These are phyloP conservation scores for Wallacemonas sp. DNA, from an alignment of 208 protist genomes.

Conservation along the genomic window DNA sequence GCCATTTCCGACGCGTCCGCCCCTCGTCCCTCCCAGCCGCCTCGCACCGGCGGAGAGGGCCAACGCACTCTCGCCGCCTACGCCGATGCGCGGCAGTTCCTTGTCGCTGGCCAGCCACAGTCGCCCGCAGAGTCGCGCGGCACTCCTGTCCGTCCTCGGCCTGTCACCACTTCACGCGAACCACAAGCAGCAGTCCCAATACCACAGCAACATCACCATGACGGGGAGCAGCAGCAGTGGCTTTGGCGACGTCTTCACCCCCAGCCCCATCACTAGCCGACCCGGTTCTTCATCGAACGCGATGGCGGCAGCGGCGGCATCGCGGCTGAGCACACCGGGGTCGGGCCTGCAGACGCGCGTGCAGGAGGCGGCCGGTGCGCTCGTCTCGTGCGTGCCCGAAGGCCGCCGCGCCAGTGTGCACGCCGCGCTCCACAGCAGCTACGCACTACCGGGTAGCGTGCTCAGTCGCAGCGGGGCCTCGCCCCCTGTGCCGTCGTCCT, in stretches of 20 bases:
- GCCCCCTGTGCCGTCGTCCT: no score
- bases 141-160: not conserved
- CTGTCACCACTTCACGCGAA: not conserved
- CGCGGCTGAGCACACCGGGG: not conserved
- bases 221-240: no score
- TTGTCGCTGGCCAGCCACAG: constrained; percentile 7
- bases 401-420: not conserved
- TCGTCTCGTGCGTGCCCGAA: not conserved
- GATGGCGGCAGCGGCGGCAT: not conserved
- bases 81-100: not conserved
- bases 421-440: not conserved
- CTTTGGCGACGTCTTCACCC: no score
- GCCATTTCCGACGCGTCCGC: no score
- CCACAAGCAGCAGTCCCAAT: no score
- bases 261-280: no score
- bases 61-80: not conserved
- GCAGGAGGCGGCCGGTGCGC: not conserved
- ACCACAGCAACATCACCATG: no score
- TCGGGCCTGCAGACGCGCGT: constrained; percentile 4
- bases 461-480: constrained; percentile 19
- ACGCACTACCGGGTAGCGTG: not conserved
- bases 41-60: no score
- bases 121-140: constrained; percentile 11
- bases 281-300: not conserved
- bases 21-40: no score